Evolutionary conservation across 495 filamentous ascomycete species (phyloP), one percentile per base, ranked within the genome.

Genomic region (Neurospora sp.): DNA sequence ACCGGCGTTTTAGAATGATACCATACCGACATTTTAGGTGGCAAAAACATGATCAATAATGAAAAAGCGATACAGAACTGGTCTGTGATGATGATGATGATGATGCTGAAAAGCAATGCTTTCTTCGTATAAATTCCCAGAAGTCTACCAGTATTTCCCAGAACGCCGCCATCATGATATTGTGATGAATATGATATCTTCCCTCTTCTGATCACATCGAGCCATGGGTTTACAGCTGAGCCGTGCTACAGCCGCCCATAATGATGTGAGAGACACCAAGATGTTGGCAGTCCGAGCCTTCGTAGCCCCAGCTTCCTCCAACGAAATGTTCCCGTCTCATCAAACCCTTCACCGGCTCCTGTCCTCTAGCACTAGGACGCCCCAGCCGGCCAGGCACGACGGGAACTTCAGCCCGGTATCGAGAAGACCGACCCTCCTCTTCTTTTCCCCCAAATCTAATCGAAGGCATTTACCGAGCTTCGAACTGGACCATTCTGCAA

Each of bases 401-500:
- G 54, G 5, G 27, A 31, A 66, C 7, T 35, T 35, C 14, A 35
- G 23, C 27, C 27, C 54, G 54, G 12, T 62, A 39, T 71, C 42
- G 44, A 69, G 69, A 38, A 35, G 35, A 46, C 14, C 23, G 35
- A 20, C 35, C 42, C 48, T 41, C 54, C 69, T 54, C 69, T 74
- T 37, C 46, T 70, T 73, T 75, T 76, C 74, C 72, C 75, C 66
- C 27, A 62, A 79, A 42, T 71, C 75, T 69, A 72, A 38, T 12
- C 23, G n/a, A 46, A 66, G 41, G 9, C 39, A 20, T 40, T 82
- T 78, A 98, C 77, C 95, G 90, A 70, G 96, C 96, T 84, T 99
- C 94, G 78, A 99, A 99, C 83, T 99, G 96, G 41, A 99, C 94
- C 94, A 99, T 98, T 89, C 87, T 87, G 73, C 41, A 11, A n/a